These are phyloP conservation scores for Fraxinus quadrangulata DNA, from an alignment of 257 asterid genomes.

Conservation along the genomic window DNA sequence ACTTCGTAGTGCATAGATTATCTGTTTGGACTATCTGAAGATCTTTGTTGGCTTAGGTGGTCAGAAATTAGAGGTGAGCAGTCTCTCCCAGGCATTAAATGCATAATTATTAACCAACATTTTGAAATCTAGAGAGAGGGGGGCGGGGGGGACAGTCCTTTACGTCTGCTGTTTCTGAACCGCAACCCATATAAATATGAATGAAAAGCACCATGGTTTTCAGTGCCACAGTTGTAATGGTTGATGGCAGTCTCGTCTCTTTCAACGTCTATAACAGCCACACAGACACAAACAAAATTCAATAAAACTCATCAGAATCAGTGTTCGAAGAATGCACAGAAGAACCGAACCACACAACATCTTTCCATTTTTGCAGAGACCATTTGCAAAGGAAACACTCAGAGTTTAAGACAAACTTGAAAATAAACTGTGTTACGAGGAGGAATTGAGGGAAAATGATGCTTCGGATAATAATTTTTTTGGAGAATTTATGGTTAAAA, in stretches of 20 bases:
- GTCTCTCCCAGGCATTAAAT: constrained; percentile 41
- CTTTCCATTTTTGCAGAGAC: constrained; percentile 50
- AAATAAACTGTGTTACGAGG: neutral
- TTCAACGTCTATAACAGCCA: constrained; percentile 39
- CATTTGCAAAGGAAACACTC: constrained; percentile 11
- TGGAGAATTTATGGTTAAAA: too few relatives aligned
- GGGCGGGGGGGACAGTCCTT: constrained; percentile 31
- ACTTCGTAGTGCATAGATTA: constrained; percentile 44
- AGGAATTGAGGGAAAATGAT: too few relatives aligned
- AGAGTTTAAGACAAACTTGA: neutral
- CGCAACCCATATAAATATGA: constrained; percentile 55
- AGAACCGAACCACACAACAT: constrained; percentile 24
- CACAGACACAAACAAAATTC: constrained; percentile 48
- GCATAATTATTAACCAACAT: constrained; percentile 29
- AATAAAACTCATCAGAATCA: constrained; percentile 48
- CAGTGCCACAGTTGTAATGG: constrained; percentile 89
- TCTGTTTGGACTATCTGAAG: constrained; percentile 59
- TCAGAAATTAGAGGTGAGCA: constrained; percentile 48
- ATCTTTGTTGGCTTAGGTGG: constrained; percentile 75
- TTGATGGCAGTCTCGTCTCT: constrained; percentile 63
- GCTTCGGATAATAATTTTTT: too few relatives aligned
- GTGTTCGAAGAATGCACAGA: constrained; percentile 20
- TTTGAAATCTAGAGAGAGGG: neutral
- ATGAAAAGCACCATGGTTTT: constrained; percentile 72
- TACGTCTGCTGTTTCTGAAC: constrained; percentile 26